Base-by-base conservation (phyloP, 2,329 filamentous ascomycete genomes). In the Colletotrichum magnum region DNA sequence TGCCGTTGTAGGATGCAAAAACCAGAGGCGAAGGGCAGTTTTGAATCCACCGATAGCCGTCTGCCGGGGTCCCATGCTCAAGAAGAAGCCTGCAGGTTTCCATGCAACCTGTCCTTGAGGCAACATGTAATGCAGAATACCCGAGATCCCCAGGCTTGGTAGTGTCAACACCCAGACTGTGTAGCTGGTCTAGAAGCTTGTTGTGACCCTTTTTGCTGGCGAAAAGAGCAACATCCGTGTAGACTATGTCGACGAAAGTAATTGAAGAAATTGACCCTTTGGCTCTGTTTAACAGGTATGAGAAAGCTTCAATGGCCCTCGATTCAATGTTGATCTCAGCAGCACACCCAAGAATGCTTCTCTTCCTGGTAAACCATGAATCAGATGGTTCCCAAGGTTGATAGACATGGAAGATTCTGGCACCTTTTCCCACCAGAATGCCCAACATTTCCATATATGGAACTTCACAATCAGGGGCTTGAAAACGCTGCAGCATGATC, bases 81-180 rank as follows among this genome's bases (percentile, higher is more conserved):
- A 65, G 32, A 18, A 65, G 63, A 15, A n/a, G 24, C n/a, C 24
- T n/a, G 24, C 63, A 65, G 4, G 39, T 53, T 4, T 47, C 26
- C 6, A 26, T 3, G 10, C 18, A 24, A 0, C 36, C 47, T 7
- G 15, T 2, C 2, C 7, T 18, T 9, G 63, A 54, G 6, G 47
- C 56, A 2, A 36, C 21, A 3, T 65, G 63, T 15, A 65, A 45
- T 2, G 47, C 24, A 15, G 54, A 36, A 2, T 54, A 13, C 6
- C 63, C 63, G 6, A n/a, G 5, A 16, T 21, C 15, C 6, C 24
- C 48, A 39, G 47, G 21, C 5, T 12, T 24, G 6, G n/a, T 18
- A 9, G 47, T 13, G 6, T 65, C 36, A 5, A 21, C 6, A 4
- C 50, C 39, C 16, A 60, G 6, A 1, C 10, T 26, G 4, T 39